Conservation (phyloP, 2,329 filamentous ascomycete genomes). For the Lasiodiplodia hormozganensis region DNA sequence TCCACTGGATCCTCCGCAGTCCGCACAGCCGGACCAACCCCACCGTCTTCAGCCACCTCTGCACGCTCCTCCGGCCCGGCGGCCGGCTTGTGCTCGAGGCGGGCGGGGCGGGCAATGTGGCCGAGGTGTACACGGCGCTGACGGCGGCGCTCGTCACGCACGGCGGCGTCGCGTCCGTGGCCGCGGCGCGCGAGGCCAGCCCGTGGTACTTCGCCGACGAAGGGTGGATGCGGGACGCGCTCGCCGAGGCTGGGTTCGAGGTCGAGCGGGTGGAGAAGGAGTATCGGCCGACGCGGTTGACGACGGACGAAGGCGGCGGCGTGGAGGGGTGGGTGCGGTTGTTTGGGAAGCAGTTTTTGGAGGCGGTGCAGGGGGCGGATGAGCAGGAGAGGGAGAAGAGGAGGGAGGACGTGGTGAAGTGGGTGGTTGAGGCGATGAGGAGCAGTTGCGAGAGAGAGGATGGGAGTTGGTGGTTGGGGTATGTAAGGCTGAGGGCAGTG, state of each 20-base stretch:
- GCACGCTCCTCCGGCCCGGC: conserved; percentile 60
- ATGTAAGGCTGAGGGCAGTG: conserved; percentile 52
- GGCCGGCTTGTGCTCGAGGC: conserved; percentile 72
- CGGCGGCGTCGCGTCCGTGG: conserved; percentile 58
- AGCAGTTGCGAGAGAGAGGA: conserved; percentile 62
- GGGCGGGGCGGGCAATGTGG: conserved; percentile 73
- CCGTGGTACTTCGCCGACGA: conserved; percentile 79
- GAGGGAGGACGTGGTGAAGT: conserved; percentile 61
- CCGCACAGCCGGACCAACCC: conserved; percentile 46
- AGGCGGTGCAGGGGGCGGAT: conserved; percentile 49
- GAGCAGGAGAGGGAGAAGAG: conserved; percentile 43
- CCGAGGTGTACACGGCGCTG: conserved; percentile 67
- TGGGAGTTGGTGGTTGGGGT: conserved; percentile 59
- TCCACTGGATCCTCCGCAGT: conserved; percentile 59
- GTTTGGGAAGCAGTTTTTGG: conserved; percentile 67
- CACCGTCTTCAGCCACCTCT: conserved; percentile 61
- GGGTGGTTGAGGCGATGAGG: conserved; percentile 63
- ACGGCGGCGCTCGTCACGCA: conserved; percentile 59
- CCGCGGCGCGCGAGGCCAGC: conserved; percentile 57
- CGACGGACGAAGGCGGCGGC: conserved; percentile 56
- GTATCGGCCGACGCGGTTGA: conserved; percentile 67
- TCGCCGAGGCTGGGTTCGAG: conserved; percentile 50
- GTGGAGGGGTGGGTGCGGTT: conserved; percentile 71
- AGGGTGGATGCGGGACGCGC: conserved; percentile 57
- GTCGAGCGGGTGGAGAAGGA: conserved; percentile 63